These are phyloP conservation scores for Micromonas pusilla DNA, from an alignment of 139 green algal species.

Conservation along the genomic window DNA sequence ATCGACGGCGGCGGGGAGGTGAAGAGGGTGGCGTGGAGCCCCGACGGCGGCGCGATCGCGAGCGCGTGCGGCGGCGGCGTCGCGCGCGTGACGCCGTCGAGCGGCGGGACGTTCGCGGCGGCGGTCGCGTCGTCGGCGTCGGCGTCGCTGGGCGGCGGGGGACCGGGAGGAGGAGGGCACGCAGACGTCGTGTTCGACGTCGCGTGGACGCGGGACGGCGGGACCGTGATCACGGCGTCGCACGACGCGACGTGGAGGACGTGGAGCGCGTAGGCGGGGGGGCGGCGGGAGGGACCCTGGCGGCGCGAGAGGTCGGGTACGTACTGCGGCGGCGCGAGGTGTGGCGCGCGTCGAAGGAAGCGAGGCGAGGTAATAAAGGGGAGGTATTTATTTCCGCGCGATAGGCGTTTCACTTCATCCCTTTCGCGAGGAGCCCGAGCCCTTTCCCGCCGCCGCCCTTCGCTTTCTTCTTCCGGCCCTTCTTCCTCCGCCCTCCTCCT, in stretches of 20 bases:
- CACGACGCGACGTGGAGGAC: not conserved
- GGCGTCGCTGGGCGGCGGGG: not conserved
- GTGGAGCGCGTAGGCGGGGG: not conserved
- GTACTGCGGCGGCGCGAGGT: too few relatives aligned
- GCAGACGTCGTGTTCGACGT: not conserved
- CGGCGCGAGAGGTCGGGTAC: too few relatives aligned
- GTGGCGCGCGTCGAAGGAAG: too few relatives aligned
- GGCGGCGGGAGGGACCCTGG: too few relatives aligned
- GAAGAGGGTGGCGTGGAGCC: not conserved
- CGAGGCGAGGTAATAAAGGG: not conserved
- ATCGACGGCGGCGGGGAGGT: not conserved
- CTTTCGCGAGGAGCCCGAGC: not conserved
- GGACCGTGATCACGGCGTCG: not conserved
- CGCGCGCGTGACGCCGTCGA: not conserved
- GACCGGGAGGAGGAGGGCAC: not conserved
- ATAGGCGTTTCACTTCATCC: not conserved
- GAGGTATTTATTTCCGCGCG: not conserved
- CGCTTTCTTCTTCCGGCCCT: not conserved
- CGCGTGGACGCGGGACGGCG: not conserved
- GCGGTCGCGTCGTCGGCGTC: not conserved
- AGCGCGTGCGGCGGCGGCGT: not conserved
- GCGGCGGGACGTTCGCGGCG: not conserved
- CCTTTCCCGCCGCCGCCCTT: not conserved
- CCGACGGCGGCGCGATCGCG: not conserved
- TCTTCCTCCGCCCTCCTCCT: not conserved